Conservation (phyloP, 371 early-diverging fungal species). For the Mortierella sp. region DNA sequence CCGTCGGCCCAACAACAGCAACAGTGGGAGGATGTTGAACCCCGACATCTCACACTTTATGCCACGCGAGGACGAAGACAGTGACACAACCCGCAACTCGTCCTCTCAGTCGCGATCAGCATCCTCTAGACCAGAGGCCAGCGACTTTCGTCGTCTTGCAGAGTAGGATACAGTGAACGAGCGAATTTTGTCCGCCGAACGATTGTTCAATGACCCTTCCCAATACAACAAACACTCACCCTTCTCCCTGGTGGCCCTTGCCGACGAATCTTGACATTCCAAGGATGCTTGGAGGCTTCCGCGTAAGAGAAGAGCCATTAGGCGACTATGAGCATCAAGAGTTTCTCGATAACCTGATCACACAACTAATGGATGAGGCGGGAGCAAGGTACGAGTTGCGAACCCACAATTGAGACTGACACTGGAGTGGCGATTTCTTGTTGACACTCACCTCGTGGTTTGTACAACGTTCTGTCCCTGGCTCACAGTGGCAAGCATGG, state of each 20-base stretch:
- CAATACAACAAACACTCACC: conserved; percentile 9
- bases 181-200: too few relatives aligned
- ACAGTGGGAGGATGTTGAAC: conserved; percentile 23
- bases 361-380: conserved; percentile 71
- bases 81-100: neutral
- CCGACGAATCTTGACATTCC: too few relatives aligned
- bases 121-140: conserved; percentile 15
- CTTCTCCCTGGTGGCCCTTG: neutral
- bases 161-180: too few relatives aligned
- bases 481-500: conserved; percentile 55
- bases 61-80: conserved; percentile 36
- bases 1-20: conserved; percentile 10
- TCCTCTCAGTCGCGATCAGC: conserved; percentile 1
- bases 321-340: conserved; percentile 59
- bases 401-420: neutral
- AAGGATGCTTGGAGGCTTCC: conserved; percentile 61
- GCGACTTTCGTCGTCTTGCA: conserved; percentile 44
- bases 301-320: conserved; percentile 53
- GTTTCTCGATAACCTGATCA: conserved; percentile 66
- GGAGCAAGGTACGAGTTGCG: conserved; percentile 54
- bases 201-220: too few relatives aligned
- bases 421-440: too few relatives aligned
- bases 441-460: too few relatives aligned
- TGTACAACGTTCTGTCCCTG: too few relatives aligned
- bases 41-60: conserved; percentile 48